phyloP scores from a whole-genome alignment of 768 basidiomycete genomes.

The Rubroboletus satanas region DNA sequence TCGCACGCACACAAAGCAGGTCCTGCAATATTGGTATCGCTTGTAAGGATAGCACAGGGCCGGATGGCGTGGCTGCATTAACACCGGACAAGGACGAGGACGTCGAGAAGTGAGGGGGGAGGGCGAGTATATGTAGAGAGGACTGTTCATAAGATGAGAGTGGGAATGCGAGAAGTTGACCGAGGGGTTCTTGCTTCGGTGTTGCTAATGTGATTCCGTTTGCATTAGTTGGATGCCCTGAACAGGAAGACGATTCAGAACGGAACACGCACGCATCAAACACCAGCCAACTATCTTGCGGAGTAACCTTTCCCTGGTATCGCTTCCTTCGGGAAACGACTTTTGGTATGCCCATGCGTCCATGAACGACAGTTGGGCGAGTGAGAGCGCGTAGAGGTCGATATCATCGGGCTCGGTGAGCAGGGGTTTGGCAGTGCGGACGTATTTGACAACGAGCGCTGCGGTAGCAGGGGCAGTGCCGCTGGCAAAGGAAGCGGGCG shows the following conservation, averaged over 20 bases:
- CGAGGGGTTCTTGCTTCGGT: conserved; percentile 55
- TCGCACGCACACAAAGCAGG: conserved; percentile 72
- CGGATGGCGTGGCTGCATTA: background rate
- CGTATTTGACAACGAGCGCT: conserved; percentile 61
- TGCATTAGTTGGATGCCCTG: background rate
- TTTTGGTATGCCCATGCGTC: conserved; percentile 78
- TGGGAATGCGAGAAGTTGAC: conserved; percentile 61
- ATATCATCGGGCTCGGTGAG: conserved; percentile 68
- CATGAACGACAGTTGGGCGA: conserved; percentile 58
- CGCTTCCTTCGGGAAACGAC: conserved; percentile 58
- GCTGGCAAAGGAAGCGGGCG: conserved; percentile 36
- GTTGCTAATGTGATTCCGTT: conserved; percentile 39
- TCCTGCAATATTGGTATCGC: conserved; percentile 65
- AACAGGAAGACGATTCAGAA: background rate
- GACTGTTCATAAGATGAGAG: conserved; percentile 62
- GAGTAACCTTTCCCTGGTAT: conserved; percentile 52
- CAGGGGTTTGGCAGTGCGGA: conserved; percentile 71
- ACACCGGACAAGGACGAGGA: conserved; percentile 31
- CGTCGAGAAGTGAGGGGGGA: conserved; percentile 38
- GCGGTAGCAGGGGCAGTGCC: conserved; percentile 13
- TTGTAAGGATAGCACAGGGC: conserved; percentile 35
- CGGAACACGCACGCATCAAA: conserved; percentile 54
- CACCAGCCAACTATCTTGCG: conserved; percentile 64
- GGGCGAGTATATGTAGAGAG: conserved; percentile 53
- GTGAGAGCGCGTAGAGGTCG: conserved; percentile 62